These are phyloP conservation scores for Xanthoceras sorbifolium DNA, from an alignment of 345 rosid genomes.

Conservation along the genomic window DNA sequence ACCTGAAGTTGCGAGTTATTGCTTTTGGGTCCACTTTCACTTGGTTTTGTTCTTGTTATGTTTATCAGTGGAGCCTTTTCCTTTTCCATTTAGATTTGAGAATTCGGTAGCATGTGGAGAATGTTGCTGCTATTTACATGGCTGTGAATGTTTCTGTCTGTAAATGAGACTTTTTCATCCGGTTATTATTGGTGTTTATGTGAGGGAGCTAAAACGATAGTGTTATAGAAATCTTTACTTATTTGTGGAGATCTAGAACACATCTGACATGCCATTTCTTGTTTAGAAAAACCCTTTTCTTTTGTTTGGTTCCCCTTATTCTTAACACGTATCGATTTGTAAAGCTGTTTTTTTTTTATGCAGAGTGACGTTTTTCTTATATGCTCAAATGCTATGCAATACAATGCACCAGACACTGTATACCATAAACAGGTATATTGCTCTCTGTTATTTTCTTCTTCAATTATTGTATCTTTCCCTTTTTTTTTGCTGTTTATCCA, in stretches of 20 bases:
- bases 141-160: background rate
- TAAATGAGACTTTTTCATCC: background rate
- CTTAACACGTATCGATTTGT: slow-evolving; percentile 12
- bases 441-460: slow-evolving; percentile 19
- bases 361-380: slow-evolving; percentile 76
- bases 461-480: background rate
- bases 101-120: background rate
- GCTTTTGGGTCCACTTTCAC: slow-evolving; percentile 1
- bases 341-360: slow-evolving; percentile 36
- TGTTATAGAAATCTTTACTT: background rate
- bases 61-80: background rate
- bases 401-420: slow-evolving; percentile 71
- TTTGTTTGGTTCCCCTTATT: background rate
- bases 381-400: slow-evolving; percentile 88
- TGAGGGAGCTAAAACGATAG: background rate
- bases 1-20: background rate
- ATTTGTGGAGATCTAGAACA: background rate
- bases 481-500: slow-evolving; percentile 4
- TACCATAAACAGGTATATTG: slow-evolving; percentile 70
- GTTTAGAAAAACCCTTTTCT: background rate
- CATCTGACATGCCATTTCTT: background rate
- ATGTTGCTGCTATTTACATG: background rate
- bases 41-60: background rate
- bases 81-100: background rate
- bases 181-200: background rate